Conservation (phyloP, 1,284 basidiomycete genomes). For the Sanghuangporus sanghuang region DNA sequence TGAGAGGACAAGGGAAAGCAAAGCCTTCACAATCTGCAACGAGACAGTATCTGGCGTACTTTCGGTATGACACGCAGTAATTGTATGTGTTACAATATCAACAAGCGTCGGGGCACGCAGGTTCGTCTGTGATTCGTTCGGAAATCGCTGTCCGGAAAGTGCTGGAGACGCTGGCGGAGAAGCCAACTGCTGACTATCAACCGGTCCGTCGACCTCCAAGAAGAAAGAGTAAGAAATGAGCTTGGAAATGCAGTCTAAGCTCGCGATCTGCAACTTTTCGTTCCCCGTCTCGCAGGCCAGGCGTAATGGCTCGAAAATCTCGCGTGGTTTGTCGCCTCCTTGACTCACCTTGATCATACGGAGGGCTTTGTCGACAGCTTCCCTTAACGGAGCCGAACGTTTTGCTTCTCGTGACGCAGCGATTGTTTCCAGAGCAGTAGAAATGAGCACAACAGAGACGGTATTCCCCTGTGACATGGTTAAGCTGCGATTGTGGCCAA, state of each 20-base stretch:
- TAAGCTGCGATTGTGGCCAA: constrained; percentile 50
- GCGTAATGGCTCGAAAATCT: constrained; percentile 89
- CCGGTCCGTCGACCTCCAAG: constrained; percentile 52
- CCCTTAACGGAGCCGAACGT: constrained; percentile 73
- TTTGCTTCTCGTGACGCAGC: constrained; percentile 87
- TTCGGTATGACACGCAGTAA: constrained; percentile 89
- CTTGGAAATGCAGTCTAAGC: constrained; percentile 93
- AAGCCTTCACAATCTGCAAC: constrained; percentile 91
- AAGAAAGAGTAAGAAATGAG: constrained; percentile 97
- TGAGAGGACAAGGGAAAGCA: constrained; percentile 85
- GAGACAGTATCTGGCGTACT: constrained; percentile 85
- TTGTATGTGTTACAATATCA: constrained; percentile 89
- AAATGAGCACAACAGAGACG: constrained; percentile 76
- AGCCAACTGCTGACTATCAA: constrained; percentile 31
- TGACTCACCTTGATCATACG: constrained; percentile 75
- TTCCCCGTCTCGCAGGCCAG: constrained; percentile 90
- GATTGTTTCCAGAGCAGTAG: constrained; percentile 85
- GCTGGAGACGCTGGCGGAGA: constrained; percentile 72
- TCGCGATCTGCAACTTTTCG: constrained; percentile 91
- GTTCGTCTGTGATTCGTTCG: constrained; percentile 44
- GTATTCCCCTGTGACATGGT: constrained; percentile 68
- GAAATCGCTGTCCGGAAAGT: constrained; percentile 38
- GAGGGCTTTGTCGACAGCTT: constrained; percentile 78
- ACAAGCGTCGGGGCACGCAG: constrained; percentile 68
- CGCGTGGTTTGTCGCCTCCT: constrained; percentile 68